These are phyloP conservation scores for Syncephalastrum sp. DNA, from an alignment of 371 early-diverging fungal genomes.

Conservation along the genomic window DNA sequence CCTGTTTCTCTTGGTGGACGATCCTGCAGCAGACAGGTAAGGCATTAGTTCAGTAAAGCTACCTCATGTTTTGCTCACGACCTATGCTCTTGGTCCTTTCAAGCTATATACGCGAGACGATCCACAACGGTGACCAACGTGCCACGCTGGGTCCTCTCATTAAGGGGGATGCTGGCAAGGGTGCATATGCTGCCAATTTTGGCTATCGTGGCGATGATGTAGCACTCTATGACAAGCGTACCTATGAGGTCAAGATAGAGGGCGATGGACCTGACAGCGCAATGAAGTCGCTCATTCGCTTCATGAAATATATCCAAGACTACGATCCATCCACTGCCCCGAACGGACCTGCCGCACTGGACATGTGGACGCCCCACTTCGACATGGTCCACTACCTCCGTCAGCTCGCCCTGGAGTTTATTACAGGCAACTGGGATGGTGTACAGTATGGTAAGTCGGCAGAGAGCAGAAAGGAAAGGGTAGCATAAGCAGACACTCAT, in stretches of 20 bases:
- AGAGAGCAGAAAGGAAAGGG: too few species aligned
- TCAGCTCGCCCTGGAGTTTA: slow-evolving; percentile 44
- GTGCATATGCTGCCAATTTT: slow-evolving; percentile 31
- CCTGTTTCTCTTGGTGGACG: slow-evolving; percentile 34
- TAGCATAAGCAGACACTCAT: too few species aligned
- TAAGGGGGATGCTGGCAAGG: slow-evolving; percentile 36
- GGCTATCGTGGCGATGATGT: slow-evolving; percentile 26
- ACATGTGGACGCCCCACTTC: slow-evolving; percentile 15
- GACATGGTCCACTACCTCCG: slow-evolving; percentile 32
- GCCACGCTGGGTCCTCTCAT: slow-evolving; percentile 7
- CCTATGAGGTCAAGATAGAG: slow-evolving; percentile 3
- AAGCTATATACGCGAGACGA: slow-evolving; percentile 36
- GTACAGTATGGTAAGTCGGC: slow-evolving; percentile 14
- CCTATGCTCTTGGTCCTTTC: too few species aligned
- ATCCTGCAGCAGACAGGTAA: slow-evolving; percentile 20
- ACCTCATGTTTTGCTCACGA: too few species aligned
- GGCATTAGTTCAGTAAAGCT: background rate
- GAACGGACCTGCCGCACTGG: background rate
- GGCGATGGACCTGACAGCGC: slow-evolving; percentile 14
- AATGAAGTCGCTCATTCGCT: slow-evolving; percentile 15
- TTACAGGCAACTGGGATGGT: slow-evolving; percentile 35
- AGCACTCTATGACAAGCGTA: slow-evolving; percentile 19
- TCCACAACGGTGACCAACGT: slow-evolving; percentile 24
- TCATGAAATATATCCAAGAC: slow-evolving; percentile 17
- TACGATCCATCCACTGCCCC: background rate